Evolutionary conservation across 2,329 filamentous ascomycete species (phyloP).

Genomic region (Sphaerulina populicola): DNA sequence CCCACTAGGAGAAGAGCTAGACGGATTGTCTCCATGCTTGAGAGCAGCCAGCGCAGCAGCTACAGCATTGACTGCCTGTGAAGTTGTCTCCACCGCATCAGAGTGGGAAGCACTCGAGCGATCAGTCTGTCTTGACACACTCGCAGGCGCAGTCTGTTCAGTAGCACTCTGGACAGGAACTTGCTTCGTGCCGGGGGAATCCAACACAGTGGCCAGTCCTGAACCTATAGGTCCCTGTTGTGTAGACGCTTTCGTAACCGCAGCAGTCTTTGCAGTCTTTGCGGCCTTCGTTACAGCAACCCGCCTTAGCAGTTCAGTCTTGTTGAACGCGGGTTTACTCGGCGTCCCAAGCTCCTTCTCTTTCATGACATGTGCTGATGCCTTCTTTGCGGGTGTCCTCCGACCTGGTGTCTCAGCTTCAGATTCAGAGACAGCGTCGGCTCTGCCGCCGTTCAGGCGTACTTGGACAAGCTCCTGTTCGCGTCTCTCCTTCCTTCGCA

Average conservation of each 20-base stretch:
- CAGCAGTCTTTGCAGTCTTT: slow-evolving; percentile 1
- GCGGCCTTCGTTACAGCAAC: neutral
- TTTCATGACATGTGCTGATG: slow-evolving; percentile 28
- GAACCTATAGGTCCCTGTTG: too few relatives aligned
- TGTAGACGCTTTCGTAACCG: neutral
- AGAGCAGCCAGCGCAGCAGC: slow-evolving; percentile 15
- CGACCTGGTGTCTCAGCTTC: slow-evolving; percentile 27
- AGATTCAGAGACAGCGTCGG: slow-evolving; percentile 28
- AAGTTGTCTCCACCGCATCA: neutral
- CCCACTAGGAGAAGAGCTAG: slow-evolving; percentile 8
- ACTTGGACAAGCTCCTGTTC: slow-evolving; percentile 8
- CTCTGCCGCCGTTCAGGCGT: slow-evolving; percentile 13
- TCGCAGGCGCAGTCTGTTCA: neutral
- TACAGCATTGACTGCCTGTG: slow-evolving; percentile 17
- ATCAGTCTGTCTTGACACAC: neutral
- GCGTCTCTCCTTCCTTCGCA: slow-evolving; percentile 29
- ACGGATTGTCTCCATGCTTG: slow-evolving; percentile 5
- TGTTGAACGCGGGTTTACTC: neutral
- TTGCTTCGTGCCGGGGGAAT: too few relatives aligned
- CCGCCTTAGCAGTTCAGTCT: neutral
- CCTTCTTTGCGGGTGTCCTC: slow-evolving; percentile 33
- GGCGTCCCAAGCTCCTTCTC: slow-evolving; percentile 5
- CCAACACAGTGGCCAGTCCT: too few relatives aligned
- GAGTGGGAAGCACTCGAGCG: neutral
- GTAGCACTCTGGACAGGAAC: neutral